Evolutionary conservation across 768 basidiomycete genomes (phyloP).

Genomic region (Wakefieldia striispora): DNA sequence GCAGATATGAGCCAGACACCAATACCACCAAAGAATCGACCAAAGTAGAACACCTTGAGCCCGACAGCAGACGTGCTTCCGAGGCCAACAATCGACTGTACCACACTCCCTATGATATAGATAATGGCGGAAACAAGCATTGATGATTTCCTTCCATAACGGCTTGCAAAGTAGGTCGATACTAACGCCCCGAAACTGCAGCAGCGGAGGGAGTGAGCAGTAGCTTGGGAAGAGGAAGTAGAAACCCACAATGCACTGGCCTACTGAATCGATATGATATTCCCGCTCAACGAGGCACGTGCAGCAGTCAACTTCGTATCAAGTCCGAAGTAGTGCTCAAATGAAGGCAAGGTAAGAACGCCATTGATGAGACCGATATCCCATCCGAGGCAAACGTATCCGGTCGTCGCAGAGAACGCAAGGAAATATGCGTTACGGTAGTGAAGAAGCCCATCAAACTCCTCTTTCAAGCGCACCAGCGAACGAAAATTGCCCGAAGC

Average conservation of each 20-base stretch:
- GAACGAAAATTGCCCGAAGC: too few species aligned
- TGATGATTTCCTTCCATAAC: slow-evolving; percentile 34
- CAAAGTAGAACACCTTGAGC: slow-evolving; percentile 30
- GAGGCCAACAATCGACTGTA: slow-evolving; percentile 35
- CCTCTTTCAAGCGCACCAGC: slow-evolving; percentile 19
- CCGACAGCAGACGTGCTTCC: slow-evolving; percentile 26
- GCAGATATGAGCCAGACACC: slow-evolving; percentile 42
- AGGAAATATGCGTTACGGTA: slow-evolving; percentile 36
- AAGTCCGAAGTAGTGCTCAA: slow-evolving; percentile 36
- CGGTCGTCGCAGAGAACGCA: slow-evolving; percentile 33
- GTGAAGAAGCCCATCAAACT: slow-evolving; percentile 18
- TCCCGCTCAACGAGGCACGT: slow-evolving; percentile 31
- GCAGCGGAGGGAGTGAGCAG: neutral
- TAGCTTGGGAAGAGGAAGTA: neutral
- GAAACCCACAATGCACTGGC: slow-evolving; percentile 34
- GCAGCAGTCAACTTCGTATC: slow-evolving; percentile 22
- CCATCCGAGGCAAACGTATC: slow-evolving; percentile 37
- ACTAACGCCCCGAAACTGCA: slow-evolving; percentile 29
- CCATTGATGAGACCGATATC: slow-evolving; percentile 39
- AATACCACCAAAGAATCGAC: slow-evolving; percentile 48
- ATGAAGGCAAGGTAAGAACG: slow-evolving; percentile 35
- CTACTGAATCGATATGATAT: slow-evolving; percentile 38
- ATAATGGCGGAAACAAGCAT: slow-evolving; percentile 31
- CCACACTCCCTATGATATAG: slow-evolving; percentile 33
- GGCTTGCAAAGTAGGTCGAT: slow-evolving; percentile 29